Conservation (phyloP, 345 rosid genomes). For the Pistacia atlantica region DNA sequence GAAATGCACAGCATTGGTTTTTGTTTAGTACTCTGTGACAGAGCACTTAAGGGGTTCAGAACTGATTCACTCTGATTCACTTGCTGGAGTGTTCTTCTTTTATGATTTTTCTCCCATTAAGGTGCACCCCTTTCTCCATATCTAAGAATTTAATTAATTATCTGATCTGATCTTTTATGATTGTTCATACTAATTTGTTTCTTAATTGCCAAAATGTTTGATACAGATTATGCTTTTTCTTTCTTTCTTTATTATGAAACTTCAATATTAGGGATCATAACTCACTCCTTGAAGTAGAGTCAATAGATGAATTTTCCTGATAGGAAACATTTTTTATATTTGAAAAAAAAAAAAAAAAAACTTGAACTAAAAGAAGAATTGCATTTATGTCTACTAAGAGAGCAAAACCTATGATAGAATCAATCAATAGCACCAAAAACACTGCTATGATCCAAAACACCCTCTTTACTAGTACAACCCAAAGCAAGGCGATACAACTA, state of each 20-base stretch:
- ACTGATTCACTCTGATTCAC: conserved; percentile 40
- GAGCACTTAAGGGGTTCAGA: conserved; percentile 72
- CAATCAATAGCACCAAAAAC: too few species aligned
- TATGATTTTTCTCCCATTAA: conserved; percentile 92
- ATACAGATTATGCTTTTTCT: background rate
- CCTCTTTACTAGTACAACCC: too few species aligned
- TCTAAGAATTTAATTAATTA: conserved; percentile 3
- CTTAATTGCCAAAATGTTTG: background rate
- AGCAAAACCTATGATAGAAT: too few species aligned
- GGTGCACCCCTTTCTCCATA: conserved; percentile 39
- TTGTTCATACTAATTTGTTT: background rate
- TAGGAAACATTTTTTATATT: too few species aligned
- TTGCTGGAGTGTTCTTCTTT: conserved; percentile 87
- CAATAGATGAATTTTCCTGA: too few species aligned
- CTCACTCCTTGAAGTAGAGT: background rate
- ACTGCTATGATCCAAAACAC: too few species aligned
- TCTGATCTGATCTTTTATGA: background rate
- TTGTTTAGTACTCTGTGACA: conserved; percentile 77
- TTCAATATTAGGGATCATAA: background rate
- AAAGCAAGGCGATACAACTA: too few species aligned
- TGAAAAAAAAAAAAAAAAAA: too few species aligned
- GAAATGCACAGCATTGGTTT: conserved; percentile 6
- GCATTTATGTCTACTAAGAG: too few species aligned
- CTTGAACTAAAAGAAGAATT: too few species aligned
- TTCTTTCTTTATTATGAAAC: background rate